phyloP scores from a whole-genome alignment of 257 asterid genomes.

The Fraxinus excelsior region DNA sequence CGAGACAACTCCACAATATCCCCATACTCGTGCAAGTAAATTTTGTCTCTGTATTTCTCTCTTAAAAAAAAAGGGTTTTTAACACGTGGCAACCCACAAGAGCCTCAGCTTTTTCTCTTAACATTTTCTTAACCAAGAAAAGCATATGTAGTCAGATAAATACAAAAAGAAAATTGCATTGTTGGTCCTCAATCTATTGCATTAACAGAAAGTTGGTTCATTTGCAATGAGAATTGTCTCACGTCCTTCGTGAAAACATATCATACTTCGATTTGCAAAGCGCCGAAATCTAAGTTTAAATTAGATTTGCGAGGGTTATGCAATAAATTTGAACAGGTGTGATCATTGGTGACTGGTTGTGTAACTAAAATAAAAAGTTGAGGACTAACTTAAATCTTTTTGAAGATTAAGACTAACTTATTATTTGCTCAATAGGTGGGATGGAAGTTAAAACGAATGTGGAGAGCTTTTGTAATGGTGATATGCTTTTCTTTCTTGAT shows the following conservation, averaged over 20 bases:
- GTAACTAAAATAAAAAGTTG: neutral
- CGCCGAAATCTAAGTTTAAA: neutral
- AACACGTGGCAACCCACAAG: slow-evolving; percentile 29
- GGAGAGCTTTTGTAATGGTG: neutral
- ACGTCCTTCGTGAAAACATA: neutral
- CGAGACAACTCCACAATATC: slow-evolving; percentile 26
- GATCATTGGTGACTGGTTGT: neutral
- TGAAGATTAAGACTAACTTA: neutral
- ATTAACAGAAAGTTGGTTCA: neutral
- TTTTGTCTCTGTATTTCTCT: slow-evolving; percentile 1
- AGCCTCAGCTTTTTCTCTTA: slow-evolving; percentile 3
- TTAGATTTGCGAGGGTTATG: neutral
- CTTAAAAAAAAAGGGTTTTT: slow-evolving; percentile 24
- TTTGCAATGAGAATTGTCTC: neutral
- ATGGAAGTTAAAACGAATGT: neutral
- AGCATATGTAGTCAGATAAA: neutral
- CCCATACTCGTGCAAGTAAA: neutral
- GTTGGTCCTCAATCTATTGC: neutral
- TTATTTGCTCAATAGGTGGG: too few relatives aligned
- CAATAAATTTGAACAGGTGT: neutral
- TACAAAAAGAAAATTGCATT: neutral
- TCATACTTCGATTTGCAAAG: neutral
- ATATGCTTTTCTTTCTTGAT: slow-evolving; percentile 27
- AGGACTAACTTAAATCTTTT: neutral
- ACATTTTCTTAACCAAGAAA: slow-evolving; percentile 51